Evolutionary conservation across 139 green algal genomes (phyloP).

Genomic region (Chlorokybus atmophyticus): DNA sequence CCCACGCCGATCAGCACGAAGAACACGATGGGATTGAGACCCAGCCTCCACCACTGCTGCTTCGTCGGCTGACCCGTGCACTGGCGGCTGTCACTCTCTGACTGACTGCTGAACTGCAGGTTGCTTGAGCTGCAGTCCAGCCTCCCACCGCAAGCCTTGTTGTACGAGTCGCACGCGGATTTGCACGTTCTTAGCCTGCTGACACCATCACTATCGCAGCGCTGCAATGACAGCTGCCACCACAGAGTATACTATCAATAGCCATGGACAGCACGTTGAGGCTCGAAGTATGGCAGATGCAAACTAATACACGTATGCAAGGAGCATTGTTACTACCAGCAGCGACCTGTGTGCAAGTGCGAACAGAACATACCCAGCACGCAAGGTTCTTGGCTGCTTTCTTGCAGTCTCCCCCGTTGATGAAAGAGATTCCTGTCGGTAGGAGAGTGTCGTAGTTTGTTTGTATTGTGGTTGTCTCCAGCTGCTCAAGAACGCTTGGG

Average conservation of each 20-base stretch:
- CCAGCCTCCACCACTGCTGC: not conserved
- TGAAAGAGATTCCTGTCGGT: not conserved
- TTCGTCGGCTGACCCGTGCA: conserved; percentile 6
- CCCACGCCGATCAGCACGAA: not conserved
- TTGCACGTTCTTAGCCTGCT: conserved; percentile 13
- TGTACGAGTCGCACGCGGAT: conserved; percentile 12
- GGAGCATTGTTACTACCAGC: not conserved
- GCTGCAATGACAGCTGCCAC: conserved; percentile 14
- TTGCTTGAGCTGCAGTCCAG: conserved; percentile 8
- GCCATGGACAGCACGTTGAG: no score
- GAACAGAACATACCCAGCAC: conserved; percentile 11
- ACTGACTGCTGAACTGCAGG: conserved; percentile 2
- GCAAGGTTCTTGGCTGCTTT: not conserved
- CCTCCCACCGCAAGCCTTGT: conserved; percentile 1
- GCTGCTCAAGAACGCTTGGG: conserved; percentile 6
- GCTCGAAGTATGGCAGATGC: not conserved
- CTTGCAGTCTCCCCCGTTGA: not conserved
- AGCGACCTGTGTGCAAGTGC: no score
- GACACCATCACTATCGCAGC: conserved; percentile 12
- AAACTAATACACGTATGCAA: not conserved
- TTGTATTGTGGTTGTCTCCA: conserved; percentile 4
- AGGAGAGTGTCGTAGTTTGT: conserved; percentile 13
- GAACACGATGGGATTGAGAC: not conserved
- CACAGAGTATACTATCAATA: no score
- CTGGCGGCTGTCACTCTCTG: not conserved